These are phyloP conservation scores for Termitomyces sp. DNA, from an alignment of 768 basidiomycete genomes.

Conservation along the genomic window DNA sequence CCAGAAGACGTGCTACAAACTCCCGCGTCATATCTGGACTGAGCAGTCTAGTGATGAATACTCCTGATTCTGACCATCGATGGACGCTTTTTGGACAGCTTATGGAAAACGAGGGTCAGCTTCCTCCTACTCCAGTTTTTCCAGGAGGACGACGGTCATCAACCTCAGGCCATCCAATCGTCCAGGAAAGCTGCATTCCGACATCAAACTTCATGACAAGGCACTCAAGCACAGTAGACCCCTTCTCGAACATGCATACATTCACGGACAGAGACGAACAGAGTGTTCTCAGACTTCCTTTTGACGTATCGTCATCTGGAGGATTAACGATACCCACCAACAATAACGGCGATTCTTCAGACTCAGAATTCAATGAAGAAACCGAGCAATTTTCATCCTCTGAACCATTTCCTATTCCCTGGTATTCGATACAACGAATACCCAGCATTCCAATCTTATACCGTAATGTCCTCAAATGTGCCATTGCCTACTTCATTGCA, in stretches of 20 bases:
- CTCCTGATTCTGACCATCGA: conserved; percentile 24
- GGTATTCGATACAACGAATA: conserved; percentile 16
- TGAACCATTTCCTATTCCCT: conserved; percentile 4
- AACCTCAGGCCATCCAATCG: neutral
- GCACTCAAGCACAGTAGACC: conserved; percentile 6
- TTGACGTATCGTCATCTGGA: neutral
- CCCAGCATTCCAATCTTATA: conserved; percentile 44
- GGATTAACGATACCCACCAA: neutral
- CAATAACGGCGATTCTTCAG: conserved; percentile 18
- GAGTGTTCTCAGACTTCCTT: neutral
- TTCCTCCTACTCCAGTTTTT: conserved; percentile 17
- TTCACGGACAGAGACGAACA: conserved; percentile 1
- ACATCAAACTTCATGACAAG: neutral
- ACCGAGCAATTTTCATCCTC: conserved; percentile 1
- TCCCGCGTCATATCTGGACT: conserved; percentile 12
- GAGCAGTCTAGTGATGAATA: conserved; percentile 6
- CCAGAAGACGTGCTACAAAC: conserved; percentile 9
- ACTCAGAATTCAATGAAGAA: conserved; percentile 9
- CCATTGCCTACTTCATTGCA: conserved; percentile 83
- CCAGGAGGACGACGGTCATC: conserved; percentile 7
- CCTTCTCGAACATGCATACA: conserved; percentile 9
- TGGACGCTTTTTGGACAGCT: conserved; percentile 70
- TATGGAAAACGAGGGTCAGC: conserved; percentile 60
- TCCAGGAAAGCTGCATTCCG: neutral
- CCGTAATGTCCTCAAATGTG: conserved; percentile 84